phyloP scores from a whole-genome alignment of 345 rosid genomes.

The Aquilaria malaccensis region DNA sequence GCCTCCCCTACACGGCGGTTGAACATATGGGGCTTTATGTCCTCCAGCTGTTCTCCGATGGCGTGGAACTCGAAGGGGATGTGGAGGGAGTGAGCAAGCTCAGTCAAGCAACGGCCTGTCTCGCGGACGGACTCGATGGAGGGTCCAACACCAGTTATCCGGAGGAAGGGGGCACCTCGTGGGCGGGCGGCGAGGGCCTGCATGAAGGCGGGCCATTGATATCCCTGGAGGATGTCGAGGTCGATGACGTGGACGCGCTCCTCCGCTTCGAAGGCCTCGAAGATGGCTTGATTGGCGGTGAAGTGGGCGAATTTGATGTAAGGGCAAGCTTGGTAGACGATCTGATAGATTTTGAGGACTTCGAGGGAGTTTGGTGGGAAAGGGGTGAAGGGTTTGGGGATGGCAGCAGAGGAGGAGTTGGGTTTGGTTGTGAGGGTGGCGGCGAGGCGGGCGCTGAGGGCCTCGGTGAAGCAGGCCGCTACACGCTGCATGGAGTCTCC shows the following conservation, averaged over 20 bases:
- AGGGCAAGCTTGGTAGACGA: conserved; percentile 63
- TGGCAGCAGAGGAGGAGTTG: conserved; percentile 6
- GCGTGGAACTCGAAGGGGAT: conserved; percentile 58
- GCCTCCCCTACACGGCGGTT: conserved; percentile 61
- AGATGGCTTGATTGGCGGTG: conserved; percentile 67
- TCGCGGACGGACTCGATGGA: conserved; percentile 34
- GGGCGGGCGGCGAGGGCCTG: conserved; percentile 65
- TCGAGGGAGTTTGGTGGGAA: conserved; percentile 48
- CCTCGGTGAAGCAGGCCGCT: conserved; percentile 63
- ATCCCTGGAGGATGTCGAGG: conserved; percentile 62
- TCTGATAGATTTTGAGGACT: conserved; percentile 52
- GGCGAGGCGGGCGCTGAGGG: conserved; percentile 47
- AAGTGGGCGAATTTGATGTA: conserved; percentile 64
- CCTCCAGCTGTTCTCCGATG: conserved; percentile 46
- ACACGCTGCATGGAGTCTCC: conserved; percentile 70
- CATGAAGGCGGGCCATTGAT: conserved; percentile 83
- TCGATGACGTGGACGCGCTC: conserved; percentile 70
- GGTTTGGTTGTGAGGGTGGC: conserved; percentile 37
- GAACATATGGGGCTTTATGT: conserved; percentile 60
- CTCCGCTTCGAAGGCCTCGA: conserved; percentile 63
- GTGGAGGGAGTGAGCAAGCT: conserved; percentile 58
- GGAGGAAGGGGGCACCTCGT: conserved; percentile 46
- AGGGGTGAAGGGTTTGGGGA: conserved; percentile 28
- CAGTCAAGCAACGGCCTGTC: conserved; percentile 55
- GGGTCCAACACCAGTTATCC: conserved; percentile 54